phyloP scores from a whole-genome alignment of 148 eudicot species.

The Nepenthes gracilis region DNA sequence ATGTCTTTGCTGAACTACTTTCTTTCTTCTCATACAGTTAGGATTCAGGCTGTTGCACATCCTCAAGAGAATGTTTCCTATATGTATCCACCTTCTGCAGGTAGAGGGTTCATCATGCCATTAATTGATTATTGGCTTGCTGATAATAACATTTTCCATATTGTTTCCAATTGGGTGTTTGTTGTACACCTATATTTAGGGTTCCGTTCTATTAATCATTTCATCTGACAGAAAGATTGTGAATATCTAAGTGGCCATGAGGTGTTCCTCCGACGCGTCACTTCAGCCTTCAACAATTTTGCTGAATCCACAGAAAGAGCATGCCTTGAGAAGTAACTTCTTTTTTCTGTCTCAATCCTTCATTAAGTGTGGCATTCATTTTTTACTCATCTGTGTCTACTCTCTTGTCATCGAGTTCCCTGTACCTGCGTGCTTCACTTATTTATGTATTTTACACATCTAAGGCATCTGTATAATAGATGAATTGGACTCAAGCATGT shows the following conservation, averaged over 20 bases:
- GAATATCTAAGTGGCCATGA: constrained; percentile 86
- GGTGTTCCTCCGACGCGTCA: constrained; percentile 61
- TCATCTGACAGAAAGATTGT: constrained; percentile 71
- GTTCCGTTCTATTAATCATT: constrained; percentile 1
- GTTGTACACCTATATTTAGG: background rate
- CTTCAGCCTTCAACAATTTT: constrained; percentile 79
- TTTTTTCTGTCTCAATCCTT: background rate
- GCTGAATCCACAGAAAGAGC: constrained; percentile 87
- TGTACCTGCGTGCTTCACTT: no score
- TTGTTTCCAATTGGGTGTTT: no score
- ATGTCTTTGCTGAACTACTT: no score
- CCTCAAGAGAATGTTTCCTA: constrained; percentile 84
- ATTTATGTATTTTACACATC: no score
- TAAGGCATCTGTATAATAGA: no score
- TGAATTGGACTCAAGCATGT: no score
- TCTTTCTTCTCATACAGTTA: constrained; percentile 32
- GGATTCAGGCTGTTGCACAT: constrained; percentile 86
- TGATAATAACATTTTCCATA: no score
- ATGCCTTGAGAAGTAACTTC: constrained; percentile 70
- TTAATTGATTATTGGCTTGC: background rate
- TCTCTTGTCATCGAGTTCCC: background rate
- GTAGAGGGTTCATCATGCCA: constrained; percentile 20
- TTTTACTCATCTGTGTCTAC: background rate
- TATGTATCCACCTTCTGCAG: constrained; percentile 87
- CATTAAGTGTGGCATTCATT: background rate